Percentiles rank a stretch among this genome's conserved stretches.
Evolutionary conservation across 768 basidiomycete species (phyloP).

Genomic region (Rhizopogon vesiculosus): DNA sequence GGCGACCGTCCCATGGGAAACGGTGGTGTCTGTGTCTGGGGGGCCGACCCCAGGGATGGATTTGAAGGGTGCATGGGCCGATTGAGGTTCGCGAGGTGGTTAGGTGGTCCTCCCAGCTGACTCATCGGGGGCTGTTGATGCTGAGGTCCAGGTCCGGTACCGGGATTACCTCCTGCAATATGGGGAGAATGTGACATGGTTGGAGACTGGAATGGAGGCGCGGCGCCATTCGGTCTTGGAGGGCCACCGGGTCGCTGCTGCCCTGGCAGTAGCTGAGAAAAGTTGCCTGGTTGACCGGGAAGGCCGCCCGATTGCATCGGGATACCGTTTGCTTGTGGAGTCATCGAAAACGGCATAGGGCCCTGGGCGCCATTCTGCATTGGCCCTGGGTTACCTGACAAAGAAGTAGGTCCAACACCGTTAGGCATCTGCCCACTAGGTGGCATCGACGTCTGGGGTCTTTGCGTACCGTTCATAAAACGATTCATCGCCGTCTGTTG

Average conservation of each 20-base stretch:
- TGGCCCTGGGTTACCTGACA: constrained; percentile 17
- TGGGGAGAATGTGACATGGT: constrained; percentile 62
- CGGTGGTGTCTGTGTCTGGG: constrained; percentile 34
- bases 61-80: constrained; percentile 49
- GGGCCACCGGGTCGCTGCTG: constrained; percentile 26
- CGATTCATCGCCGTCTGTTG: constrained; percentile 22
- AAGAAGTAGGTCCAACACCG: constrained; percentile 21
- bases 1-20: constrained; percentile 50
- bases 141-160: constrained; percentile 24
- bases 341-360: constrained; percentile 17
- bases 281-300: constrained; percentile 27
- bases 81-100: constrained; percentile 43
- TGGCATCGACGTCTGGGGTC: constrained; percentile 11
- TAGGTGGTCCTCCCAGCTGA: constrained; percentile 44
- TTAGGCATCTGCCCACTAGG: constrained; percentile 23
- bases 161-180: constrained; percentile 30
- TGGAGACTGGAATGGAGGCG: constrained; percentile 56
- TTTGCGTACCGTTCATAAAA: constrained; percentile 30
- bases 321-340: constrained; percentile 42
- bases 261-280: constrained; percentile 28
- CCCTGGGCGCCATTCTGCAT: constrained; percentile 24
- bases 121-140: constrained; percentile 40
- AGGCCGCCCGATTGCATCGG: constrained; percentile 25
- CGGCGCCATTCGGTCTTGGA: constrained; percentile 38
- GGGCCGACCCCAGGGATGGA: constrained; percentile 31